A percentile compares a stretch with the other conserved stretches of the same genome.
Evolutionary conservation across 108 stramenopile genomes (phyloP).

Genomic region (Pseudonitzschia multiseries): DNA sequence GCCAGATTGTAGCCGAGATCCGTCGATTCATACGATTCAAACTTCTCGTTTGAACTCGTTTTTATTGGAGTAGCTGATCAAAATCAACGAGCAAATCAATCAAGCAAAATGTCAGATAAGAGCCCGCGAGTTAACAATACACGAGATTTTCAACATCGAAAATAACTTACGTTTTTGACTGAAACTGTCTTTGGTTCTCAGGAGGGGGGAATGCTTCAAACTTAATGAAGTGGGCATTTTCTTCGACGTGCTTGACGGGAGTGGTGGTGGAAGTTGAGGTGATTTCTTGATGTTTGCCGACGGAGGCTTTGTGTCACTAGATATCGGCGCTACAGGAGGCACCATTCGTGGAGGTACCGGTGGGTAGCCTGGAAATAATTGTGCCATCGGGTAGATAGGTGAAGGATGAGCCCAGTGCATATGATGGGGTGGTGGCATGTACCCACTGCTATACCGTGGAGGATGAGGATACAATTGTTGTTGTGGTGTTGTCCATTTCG

Average conservation of each 20-base stretch:
- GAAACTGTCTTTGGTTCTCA: constrained; percentile 1
- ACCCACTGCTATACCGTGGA: neutral
- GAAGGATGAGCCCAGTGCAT: constrained; percentile 31
- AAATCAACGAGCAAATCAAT: too few species aligned
- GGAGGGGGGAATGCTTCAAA: constrained; percentile 17
- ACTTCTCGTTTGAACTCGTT: neutral
- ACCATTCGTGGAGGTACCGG: neutral
- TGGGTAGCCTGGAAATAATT: neutral
- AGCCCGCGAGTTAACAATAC: too few species aligned
- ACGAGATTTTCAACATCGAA: neutral
- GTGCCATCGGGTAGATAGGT: constrained; percentile 14
- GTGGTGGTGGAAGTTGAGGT: neutral
- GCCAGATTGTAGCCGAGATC: neutral
- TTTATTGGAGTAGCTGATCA: too few species aligned
- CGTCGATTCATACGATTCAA: neutral
- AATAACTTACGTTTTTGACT: constrained; percentile 10
- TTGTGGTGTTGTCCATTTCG: constrained; percentile 16
- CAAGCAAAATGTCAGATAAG: too few species aligned
- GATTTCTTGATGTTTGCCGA: constrained; percentile 18
- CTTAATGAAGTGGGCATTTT: neutral
- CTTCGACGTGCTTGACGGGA: neutral
- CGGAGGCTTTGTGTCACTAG: neutral
- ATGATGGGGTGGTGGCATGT: constrained; percentile 11
- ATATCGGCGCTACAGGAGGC: neutral
- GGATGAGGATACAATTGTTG: neutral